Percentiles rank a stretch among this genome's conserved stretches.
Evolutionary conservation across 306 rosid species (phyloP).

Genomic region (Heteromeles arbutifolia): DNA sequence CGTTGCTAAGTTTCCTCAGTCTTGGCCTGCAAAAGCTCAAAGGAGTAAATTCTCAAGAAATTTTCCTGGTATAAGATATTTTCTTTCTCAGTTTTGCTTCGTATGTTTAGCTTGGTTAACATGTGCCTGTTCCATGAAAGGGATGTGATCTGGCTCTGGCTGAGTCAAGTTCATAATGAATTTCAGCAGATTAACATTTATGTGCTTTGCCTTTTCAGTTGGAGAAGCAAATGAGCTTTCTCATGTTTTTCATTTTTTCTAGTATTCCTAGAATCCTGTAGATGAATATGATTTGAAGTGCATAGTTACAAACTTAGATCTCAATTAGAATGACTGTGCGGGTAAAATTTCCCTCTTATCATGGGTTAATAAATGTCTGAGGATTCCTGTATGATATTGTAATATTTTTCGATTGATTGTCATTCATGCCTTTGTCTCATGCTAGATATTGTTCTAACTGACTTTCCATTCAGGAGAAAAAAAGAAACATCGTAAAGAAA

Average conservation of each 20-base stretch:
- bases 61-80: conserved; percentile 49
- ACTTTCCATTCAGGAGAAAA: conserved; percentile 51
- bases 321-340: neutral
- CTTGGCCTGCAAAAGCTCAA: conserved; percentile 73
- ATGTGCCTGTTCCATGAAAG: neutral
- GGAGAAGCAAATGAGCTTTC: neutral
- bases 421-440: neutral
- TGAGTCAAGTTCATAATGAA: neutral
- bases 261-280: neutral
- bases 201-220: neutral
- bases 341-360: neutral
- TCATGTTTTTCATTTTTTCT: neutral
- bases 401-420: neutral
- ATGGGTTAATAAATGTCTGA: neutral
- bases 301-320: neutral
- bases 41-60: conserved; percentile 55
- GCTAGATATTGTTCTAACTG: conserved; percentile 5
- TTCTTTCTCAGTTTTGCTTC: neutral
- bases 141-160: neutral
- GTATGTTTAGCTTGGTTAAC: neutral
- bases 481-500: conserved; percentile 72
- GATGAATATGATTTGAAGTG: neutral
- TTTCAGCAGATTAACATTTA: neutral
- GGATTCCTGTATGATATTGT: neutral
- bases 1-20: conserved; percentile 42